phyloP scores from a whole-genome alignment of 352 stramenopile genomes.

The Plasmopara muralis region DNA sequence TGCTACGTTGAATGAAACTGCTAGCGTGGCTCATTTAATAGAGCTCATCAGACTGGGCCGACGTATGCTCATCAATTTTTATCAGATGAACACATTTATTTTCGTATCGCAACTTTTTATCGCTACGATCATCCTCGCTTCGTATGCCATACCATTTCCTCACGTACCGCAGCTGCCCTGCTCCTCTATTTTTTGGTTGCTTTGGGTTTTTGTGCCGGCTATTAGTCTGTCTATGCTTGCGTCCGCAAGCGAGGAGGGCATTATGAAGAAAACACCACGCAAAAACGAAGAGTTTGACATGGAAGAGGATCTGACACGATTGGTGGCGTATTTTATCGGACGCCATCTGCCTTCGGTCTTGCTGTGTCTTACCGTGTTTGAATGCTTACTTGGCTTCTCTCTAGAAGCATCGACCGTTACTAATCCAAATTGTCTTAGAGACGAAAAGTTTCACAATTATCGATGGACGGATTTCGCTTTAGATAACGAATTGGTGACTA shows the following conservation, averaged over 20 bases:
- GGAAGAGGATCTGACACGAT: slow-evolving; percentile 46
- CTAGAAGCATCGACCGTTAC: slow-evolving; percentile 28
- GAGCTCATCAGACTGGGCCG: slow-evolving; percentile 76
- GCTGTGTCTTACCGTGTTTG: slow-evolving; percentile 53
- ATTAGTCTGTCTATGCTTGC: slow-evolving; percentile 77
- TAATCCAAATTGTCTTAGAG: slow-evolving; percentile 10
- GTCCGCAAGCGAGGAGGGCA: slow-evolving; percentile 51
- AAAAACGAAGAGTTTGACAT: slow-evolving; percentile 77
- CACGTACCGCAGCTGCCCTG: slow-evolving; percentile 68
- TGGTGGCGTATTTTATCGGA: slow-evolving; percentile 62
- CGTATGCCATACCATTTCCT: slow-evolving; percentile 70
- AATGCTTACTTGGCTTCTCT: slow-evolving; percentile 65
- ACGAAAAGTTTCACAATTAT: slow-evolving; percentile 24
- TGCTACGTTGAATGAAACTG: slow-evolving; percentile 27
- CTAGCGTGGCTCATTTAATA: slow-evolving; percentile 61
- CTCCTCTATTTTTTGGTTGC: slow-evolving; percentile 74
- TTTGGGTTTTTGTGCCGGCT: slow-evolving; percentile 72
- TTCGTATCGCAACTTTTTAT: slow-evolving; percentile 82
- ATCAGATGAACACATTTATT: slow-evolving; percentile 79
- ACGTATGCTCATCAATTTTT: slow-evolving; percentile 77
- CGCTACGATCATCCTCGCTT: slow-evolving; percentile 58
- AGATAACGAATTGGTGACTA: slow-evolving; percentile 35
- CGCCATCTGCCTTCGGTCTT: slow-evolving; percentile 63
- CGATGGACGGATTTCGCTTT: slow-evolving; percentile 64
- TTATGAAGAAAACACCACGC: slow-evolving; percentile 80